Base-by-base conservation (phyloP, 805 yeast species). In the Sugiyamaella valdiviana region DNA sequence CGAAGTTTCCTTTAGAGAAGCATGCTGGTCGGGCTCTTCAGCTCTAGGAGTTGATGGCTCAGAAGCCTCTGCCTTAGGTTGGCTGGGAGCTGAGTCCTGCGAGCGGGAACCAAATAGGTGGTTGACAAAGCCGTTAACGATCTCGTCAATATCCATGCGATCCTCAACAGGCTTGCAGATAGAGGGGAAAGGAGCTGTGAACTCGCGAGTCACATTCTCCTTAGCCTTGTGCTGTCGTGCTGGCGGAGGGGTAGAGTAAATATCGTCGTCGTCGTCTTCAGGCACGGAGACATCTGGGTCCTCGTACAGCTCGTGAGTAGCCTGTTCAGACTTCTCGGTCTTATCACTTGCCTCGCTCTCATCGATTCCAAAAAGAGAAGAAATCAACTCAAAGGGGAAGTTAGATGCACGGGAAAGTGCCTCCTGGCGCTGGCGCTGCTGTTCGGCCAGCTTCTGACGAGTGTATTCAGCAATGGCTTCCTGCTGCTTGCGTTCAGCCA, bases 241-340 rank as follows among this genome's bases (percentile, higher is more conserved):
- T 12, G 46, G 42, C 12, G 19, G 36, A 40, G 41, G 46, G 37
- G 45, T 36, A 38, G 41, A 44, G 37, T 29, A 26, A 26, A 48
- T 50, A 14, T 49, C 26, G 20, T 49, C 39, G 35, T 44, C 46
- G 14, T 47, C 44, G n/a, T 46, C 48, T 16, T 36, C 50, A 6
- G 54, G 51, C 7, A 46, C 54, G n/a, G 52, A 50, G 7, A 47
- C 54, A 12, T 49, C 51, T 6, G 51, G 54, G n/a, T 53, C 55
- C 22, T 36, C 24, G 23, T 42, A 16, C 39, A 42, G 37, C 23
- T 39, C 46, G 14, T 36, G 46, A 22, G 39, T 9, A 10, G 42
- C 52, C 6, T 46, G 22, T 26, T 49, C 48, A 12, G 52, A 43
- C 14, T 46, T 37, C 9, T 24, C n/a, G n/a, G 24, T 16, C n/a